Conservation (phyloP, 1,284 basidiomycete genomes). For the Naganishia cerealis region DNA sequence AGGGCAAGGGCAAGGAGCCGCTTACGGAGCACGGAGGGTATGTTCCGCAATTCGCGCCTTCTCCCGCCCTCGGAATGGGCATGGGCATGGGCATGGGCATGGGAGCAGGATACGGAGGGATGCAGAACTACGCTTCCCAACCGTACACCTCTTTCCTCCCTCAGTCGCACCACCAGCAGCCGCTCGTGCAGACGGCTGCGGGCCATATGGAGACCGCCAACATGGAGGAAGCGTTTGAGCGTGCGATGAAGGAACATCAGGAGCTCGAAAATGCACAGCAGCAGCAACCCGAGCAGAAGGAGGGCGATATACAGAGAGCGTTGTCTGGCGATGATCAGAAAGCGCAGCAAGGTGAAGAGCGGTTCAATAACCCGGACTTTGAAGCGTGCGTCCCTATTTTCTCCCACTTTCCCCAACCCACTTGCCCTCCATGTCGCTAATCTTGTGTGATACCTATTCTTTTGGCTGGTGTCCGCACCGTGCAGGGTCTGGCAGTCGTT, state of each 20-base stretch:
- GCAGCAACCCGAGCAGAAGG: slow-evolving; percentile 36
- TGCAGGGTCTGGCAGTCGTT: slow-evolving; percentile 53
- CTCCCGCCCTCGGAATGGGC: not conserved
- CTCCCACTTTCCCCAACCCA: not conserved
- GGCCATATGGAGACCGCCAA: slow-evolving; percentile 61
- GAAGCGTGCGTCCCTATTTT: slow-evolving; percentile 41
- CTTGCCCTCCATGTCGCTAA: not conserved
- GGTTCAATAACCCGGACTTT: slow-evolving; percentile 43
- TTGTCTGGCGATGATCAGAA: slow-evolving; percentile 53
- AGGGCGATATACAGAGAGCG: slow-evolving; percentile 49
- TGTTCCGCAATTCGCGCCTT: not conserved
- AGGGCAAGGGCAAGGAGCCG: slow-evolving; percentile 17
- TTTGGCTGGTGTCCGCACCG: not conserved
- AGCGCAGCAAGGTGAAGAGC: slow-evolving; percentile 52
- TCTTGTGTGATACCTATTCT: not conserved
- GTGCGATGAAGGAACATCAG: slow-evolving; percentile 67
- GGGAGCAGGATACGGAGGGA: not conserved
- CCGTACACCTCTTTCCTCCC: not conserved
- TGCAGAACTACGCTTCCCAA: not conserved
- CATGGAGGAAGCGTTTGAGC: slow-evolving; percentile 73
- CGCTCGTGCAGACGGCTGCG: slow-evolving; percentile 3
- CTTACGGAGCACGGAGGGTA: slow-evolving; percentile 7
- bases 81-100: slow-evolving; percentile 29
- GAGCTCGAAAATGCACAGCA: slow-evolving; percentile 43
- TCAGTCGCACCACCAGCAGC: not conserved